A percentile compares a stretch with the other conserved stretches of the same genome.
Evolutionary conservation across 768 basidiomycete species (phyloP).

Genomic region (Cystobasidium onofrii): DNA sequence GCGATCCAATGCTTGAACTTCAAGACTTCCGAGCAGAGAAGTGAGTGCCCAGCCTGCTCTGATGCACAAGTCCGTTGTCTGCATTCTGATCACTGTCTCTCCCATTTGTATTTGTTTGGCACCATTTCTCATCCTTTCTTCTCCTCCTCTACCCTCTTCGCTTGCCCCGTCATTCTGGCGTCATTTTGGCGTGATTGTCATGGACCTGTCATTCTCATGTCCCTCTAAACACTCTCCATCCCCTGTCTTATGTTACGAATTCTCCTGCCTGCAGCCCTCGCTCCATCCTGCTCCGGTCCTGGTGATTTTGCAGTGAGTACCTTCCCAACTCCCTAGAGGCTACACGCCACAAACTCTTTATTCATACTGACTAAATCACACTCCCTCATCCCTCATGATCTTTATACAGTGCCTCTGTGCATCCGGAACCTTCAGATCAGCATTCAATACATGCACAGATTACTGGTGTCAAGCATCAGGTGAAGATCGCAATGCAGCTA

Average conservation of each 20-base stretch:
- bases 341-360: too few species aligned
- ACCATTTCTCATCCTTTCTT: neutral
- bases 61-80: too few species aligned
- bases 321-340: too few species aligned
- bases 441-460: neutral
- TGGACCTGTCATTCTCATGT: too few species aligned
- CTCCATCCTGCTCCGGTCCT: neutral
- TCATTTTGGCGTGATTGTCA: neutral
- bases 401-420: neutral
- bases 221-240: too few species aligned
- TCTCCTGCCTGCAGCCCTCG: neutral
- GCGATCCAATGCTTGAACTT: constrained; percentile 7
- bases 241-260: neutral
- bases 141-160: neutral
- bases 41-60: too few species aligned
- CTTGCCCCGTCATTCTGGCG: neutral
- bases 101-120: neutral
- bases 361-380: too few species aligned
- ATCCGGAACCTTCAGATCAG: neutral
- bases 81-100: too few species aligned
- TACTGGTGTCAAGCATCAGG: neutral
- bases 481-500: neutral
- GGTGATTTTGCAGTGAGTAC: neutral
- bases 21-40: neutral
- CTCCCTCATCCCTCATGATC: neutral